phyloP scores from a whole-genome alignment of 306 rosid species.

The Gynostemma pentaphyllum region DNA sequence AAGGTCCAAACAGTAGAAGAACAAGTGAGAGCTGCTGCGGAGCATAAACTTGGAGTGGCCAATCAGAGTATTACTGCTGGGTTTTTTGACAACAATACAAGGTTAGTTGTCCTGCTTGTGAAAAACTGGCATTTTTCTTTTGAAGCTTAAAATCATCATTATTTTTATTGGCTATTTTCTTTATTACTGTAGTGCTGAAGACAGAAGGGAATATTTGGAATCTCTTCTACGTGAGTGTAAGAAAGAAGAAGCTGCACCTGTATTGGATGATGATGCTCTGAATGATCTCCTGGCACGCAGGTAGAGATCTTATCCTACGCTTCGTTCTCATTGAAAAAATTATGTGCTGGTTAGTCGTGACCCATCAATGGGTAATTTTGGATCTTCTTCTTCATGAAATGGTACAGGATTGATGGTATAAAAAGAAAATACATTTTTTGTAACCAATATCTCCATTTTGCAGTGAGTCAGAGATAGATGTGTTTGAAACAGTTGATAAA shows the following conservation, averaged over 20 bases:
- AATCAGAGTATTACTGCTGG: slow-evolving; percentile 99
- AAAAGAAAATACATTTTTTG: background rate
- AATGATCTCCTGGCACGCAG: slow-evolving; percentile 97
- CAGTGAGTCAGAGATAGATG: slow-evolving; percentile 95
- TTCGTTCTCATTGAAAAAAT: slow-evolving; percentile 6
- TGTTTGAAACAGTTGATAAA: slow-evolving; percentile 82
- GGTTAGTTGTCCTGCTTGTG: slow-evolving; percentile 33
- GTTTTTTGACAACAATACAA: slow-evolving; percentile 95
- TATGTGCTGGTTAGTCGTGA: slow-evolving; percentile 12
- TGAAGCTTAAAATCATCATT: slow-evolving; percentile 10
- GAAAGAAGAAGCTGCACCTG: slow-evolving; percentile 99
- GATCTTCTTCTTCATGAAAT: background rate
- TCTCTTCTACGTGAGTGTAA: slow-evolving; percentile 90
- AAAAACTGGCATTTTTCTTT: slow-evolving; percentile 11
- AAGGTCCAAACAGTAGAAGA: slow-evolving; percentile 99
- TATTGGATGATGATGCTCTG: slow-evolving; percentile 86
- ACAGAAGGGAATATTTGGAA: slow-evolving; percentile 96
- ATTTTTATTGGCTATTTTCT: slow-evolving; percentile 17
- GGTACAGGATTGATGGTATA: background rate
- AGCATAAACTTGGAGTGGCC: slow-evolving; percentile 98
- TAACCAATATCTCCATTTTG: slow-evolving; percentile 14
- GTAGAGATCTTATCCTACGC: slow-evolving; percentile 22
- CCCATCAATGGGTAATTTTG: background rate
- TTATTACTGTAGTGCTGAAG: slow-evolving; percentile 84
- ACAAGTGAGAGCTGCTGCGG: slow-evolving; percentile 99